phyloP scores from a whole-genome alignment of 2,329 filamentous ascomycete genomes.

The Calonectria multiphialidica region DNA sequence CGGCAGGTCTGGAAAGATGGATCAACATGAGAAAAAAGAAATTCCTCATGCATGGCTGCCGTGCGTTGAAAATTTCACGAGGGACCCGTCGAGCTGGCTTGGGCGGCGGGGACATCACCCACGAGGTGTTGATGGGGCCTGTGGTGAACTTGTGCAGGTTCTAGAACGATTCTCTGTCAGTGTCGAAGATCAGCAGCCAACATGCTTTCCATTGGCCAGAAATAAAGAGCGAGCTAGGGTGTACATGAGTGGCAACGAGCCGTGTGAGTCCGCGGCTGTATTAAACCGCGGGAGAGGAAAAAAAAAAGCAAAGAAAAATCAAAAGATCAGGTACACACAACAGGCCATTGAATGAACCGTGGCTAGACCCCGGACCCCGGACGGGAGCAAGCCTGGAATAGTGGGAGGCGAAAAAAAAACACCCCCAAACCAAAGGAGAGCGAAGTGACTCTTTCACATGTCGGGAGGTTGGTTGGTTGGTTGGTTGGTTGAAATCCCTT shows the following conservation, averaged over 20 bases:
- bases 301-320: neutral
- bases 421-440: neutral
- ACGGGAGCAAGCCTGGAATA: neutral
- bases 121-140: constrained; percentile 24
- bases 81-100: neutral
- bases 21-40: neutral
- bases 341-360: neutral
- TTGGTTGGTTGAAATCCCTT: constrained; percentile 2
- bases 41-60: neutral
- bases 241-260: neutral
- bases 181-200: neutral
- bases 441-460: neutral
- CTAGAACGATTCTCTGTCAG: constrained; percentile 34
- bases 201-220: constrained; percentile 11
- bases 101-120: constrained; percentile 24
- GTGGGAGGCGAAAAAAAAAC: neutral
- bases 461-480: constrained; percentile 1
- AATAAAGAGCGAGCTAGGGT: neutral
- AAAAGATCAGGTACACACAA: neutral
- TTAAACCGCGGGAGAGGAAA: neutral
- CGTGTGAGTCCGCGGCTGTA: neutral
- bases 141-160: constrained; percentile 22
- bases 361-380: neutral
- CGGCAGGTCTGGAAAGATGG: neutral
- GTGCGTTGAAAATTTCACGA: neutral